A percentile compares a stretch with the other conserved stretches of the same genome.
Evolutionary conservation across 2,329 filamentous ascomycete genomes (phyloP).

Genomic region (Aschersonia sp.): DNA sequence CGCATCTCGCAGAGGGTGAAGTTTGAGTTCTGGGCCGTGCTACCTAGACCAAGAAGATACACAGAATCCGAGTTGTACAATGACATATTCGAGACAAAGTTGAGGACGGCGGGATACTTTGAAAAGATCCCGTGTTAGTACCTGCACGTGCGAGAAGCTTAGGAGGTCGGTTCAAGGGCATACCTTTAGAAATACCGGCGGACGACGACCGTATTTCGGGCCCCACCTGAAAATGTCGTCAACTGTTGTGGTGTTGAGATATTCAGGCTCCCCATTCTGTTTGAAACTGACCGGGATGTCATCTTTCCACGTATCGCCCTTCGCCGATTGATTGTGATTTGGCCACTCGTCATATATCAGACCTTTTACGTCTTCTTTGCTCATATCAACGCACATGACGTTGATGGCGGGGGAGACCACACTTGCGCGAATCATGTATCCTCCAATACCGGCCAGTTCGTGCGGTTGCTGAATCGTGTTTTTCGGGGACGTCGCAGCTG

Average conservation of each 20-base stretch:
- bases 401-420: conserved; percentile 59
- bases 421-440: conserved; percentile 52
- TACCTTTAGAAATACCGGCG: conserved; percentile 36
- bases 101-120: conserved; percentile 44
- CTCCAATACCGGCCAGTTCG: conserved; percentile 48
- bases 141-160: neutral
- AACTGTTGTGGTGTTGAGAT: conserved; percentile 41
- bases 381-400: conserved; percentile 57
- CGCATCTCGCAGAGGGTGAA: conserved; percentile 57
- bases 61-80: conserved; percentile 31
- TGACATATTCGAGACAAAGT: conserved; percentile 48
- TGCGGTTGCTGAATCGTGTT: conserved; percentile 60
- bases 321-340: conserved; percentile 17
- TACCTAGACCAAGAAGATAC: conserved; percentile 47
- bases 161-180: conserved; percentile 13
- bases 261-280: conserved; percentile 14
- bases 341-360: conserved; percentile 52
- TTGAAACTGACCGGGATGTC: conserved; percentile 21
- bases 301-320: conserved; percentile 17
- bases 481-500: conserved; percentile 41
- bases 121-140: neutral
- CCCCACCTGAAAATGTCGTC: conserved; percentile 62
- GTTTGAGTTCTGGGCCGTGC: conserved; percentile 22
- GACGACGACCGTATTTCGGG: conserved; percentile 28
- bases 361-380: conserved; percentile 40